These are phyloP conservation scores for Suillus luteus DNA, from an alignment of 768 basidiomycete species.

Conservation along the genomic window DNA sequence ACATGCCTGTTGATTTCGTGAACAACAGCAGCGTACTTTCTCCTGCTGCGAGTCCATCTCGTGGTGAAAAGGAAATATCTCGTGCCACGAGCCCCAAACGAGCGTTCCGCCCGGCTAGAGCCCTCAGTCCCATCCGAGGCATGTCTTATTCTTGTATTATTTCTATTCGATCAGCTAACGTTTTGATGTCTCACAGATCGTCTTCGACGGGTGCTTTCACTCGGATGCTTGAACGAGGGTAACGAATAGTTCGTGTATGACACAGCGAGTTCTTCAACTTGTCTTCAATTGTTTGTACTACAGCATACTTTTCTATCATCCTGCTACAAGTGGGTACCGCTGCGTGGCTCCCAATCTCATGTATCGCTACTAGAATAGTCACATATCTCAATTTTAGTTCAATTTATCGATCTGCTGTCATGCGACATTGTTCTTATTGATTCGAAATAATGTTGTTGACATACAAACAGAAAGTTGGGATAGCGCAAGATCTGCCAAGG, in stretches of 20 bases:
- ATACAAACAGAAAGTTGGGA: neutral
- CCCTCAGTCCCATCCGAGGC: conserved; percentile 36
- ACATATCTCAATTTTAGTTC: neutral
- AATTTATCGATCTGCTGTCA: neutral
- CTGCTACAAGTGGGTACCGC: neutral
- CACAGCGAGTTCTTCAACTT: neutral
- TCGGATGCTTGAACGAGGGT: conserved; percentile 16
- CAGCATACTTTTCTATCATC: neutral
- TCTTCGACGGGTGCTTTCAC: conserved; percentile 30
- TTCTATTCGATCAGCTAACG: conserved; percentile 7
- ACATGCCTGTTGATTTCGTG: conserved; percentile 5
- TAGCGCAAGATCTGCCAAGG: neutral
- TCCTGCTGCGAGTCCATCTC: conserved; percentile 9
- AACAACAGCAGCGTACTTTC: neutral
- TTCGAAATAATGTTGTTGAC: neutral
- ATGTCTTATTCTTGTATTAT: conserved; percentile 24
- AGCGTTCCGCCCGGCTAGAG: conserved; percentile 24
- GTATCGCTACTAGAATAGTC: neutral
- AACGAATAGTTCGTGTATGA: neutral
- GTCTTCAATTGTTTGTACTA: neutral
- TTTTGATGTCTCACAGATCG: conserved; percentile 21
- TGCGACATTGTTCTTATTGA: neutral
- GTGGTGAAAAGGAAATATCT: conserved; percentile 3
- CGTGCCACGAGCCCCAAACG: conserved; percentile 22
- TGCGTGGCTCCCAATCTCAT: neutral